Evolutionary conservation across 257 asterid species (phyloP).

Genomic region (Lycium ferocissimum): DNA sequence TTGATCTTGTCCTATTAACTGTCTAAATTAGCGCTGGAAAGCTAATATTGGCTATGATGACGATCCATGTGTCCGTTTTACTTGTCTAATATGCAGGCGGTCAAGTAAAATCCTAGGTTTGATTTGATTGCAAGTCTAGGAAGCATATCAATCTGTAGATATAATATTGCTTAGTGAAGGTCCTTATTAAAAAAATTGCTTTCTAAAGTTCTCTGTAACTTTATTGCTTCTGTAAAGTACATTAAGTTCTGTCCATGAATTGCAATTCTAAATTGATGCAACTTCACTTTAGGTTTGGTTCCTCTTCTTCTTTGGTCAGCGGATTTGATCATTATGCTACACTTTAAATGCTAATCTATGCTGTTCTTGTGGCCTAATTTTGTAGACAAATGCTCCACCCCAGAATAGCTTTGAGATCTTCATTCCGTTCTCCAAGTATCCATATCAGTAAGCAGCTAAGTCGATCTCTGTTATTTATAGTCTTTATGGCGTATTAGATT

Average conservation of each 20-base stretch:
- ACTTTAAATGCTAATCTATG: background rate
- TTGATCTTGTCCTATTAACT: background rate
- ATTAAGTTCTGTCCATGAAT: background rate
- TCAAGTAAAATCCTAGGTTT: background rate
- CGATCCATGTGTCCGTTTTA: background rate
- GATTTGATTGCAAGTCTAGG: constrained; percentile 18
- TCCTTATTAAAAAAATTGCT: constrained; percentile 4
- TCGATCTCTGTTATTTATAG: background rate
- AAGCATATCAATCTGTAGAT: background rate
- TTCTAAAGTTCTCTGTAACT: background rate
- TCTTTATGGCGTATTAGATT: constrained; percentile 9
- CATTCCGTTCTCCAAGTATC: constrained; percentile 75
- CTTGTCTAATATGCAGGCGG: background rate
- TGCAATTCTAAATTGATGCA: constrained; percentile 18
- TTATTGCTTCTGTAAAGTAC: background rate
- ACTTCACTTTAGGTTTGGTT: constrained; percentile 1
- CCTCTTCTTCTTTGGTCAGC: constrained; percentile 10
- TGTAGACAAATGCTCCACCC: constrained; percentile 62
- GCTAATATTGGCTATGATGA: background rate
- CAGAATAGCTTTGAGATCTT: constrained; percentile 88
- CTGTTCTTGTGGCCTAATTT: constrained; percentile 26
- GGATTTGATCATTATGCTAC: constrained; percentile 16
- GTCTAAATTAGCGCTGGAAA: background rate
- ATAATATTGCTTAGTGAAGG: background rate
- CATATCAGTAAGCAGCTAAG: constrained; percentile 66